Evolutionary conservation across 2,329 filamentous ascomycete genomes (phyloP).

Genomic region (Aureobasidium sp.): DNA sequence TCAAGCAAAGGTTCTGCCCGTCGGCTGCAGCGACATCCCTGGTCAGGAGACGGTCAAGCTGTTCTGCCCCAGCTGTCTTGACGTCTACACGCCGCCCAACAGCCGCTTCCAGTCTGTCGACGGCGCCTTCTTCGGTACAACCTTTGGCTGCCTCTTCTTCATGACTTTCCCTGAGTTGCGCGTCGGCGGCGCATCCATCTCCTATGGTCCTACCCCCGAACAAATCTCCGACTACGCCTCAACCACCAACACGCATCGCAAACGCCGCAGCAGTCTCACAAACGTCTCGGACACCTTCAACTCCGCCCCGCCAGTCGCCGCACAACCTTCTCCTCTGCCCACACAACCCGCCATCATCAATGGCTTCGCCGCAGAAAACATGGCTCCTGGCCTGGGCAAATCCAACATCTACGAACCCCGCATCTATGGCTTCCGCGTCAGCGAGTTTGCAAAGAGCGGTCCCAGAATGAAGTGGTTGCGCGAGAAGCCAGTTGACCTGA

Average conservation of each 20-base stretch:
- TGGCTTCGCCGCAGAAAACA: conserved; percentile 77
- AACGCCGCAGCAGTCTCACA: conserved; percentile 19
- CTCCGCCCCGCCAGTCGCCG: conserved; percentile 20
- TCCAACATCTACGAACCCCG: conserved; percentile 86
- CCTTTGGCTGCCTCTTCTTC: conserved; percentile 93
- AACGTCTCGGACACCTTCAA: conserved; percentile 9
- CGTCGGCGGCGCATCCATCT: conserved; percentile 44
- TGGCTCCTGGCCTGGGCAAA: conserved; percentile 76
- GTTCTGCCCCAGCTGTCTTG: conserved; percentile 92
- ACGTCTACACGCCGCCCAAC: conserved; percentile 96
- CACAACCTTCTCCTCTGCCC: conserved; percentile 22
- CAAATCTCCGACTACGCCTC: conserved; percentile 2
- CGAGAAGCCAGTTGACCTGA: conserved; percentile 71
- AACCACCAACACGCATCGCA: conserved; percentile 14
- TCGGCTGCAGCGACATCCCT: conserved; percentile 88
- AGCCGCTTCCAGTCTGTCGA: conserved; percentile 96
- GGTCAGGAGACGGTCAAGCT: conserved; percentile 97
- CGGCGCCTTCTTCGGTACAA: conserved; percentile 95
- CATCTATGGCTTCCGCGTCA: conserved; percentile 95
- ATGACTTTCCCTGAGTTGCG: conserved; percentile 98
- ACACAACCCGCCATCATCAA: conserved; percentile 60
- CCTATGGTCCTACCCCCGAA: conserved; percentile 17
- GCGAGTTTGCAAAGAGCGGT: conserved; percentile 79
- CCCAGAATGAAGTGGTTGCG: conserved; percentile 97
- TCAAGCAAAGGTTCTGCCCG: conserved; percentile 81